Evolutionary conservation across 306 rosid species (phyloP), one percentile per base, ranked within the genome.

Genomic region (Cicer judaicum): DNA sequence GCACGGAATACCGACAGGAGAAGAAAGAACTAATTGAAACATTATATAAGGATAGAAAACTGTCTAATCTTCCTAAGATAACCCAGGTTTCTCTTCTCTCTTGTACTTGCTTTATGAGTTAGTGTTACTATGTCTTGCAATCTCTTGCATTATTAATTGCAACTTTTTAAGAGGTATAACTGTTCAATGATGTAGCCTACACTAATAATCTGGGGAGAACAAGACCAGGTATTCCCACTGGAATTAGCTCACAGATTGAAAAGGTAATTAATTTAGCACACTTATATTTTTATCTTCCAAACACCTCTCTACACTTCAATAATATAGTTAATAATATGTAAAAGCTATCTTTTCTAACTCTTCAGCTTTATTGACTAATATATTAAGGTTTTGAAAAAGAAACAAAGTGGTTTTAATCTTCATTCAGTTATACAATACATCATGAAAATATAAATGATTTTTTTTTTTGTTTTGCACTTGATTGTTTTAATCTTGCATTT

Each of bases 201-300:
- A 34, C 83, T 87, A 16, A 77, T 93, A 64, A 76, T 93, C 52
- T 93, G 98, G 97, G 98, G 98, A 80, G 98, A 91, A 75, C 81
- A 85, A 42, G 98, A 93, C 84, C 62, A 10, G 59, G 79, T 93
- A 42, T 93, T 91, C 84, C 98, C 98, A 9, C 39, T 93, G 74
- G 98, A 91, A 80, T 86, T 93, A 74, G 98, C 90, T 1, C 84
- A 88, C 82, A 93, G 97, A 72, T 75, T 93, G 34, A 77, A 85
- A 83, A 81, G 96, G 98, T 91, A 70, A 50, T 52, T 63, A 29
- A 29, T 57, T 68, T 7, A 11, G 62, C 43, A 9, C 8, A 53
- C 41, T 56, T 2, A 0, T 70, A 5, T 7, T 38, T 52, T 46
- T 11, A 44, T 73, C 62, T 49, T 77, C 40, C 15, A 65, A 57